phyloP scores from a whole-genome alignment of 75 land plant genomes.

The Selaginella moellendorffii region DNA sequence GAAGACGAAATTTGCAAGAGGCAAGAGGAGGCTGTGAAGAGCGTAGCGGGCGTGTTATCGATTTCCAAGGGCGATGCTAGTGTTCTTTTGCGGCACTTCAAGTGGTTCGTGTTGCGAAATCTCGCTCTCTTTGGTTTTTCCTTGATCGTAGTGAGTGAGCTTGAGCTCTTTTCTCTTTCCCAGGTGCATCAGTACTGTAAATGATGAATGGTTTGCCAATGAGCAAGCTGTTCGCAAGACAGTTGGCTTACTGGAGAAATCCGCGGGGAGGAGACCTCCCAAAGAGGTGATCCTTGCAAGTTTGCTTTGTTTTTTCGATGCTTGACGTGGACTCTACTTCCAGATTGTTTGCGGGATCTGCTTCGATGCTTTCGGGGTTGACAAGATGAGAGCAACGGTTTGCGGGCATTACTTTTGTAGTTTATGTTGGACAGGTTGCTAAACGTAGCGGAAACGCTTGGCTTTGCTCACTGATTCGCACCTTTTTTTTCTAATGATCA shows the following conservation, averaged over 20 bases:
- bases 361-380: conserved; percentile 30
- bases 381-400: conserved; percentile 28
- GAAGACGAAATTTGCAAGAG: conserved; percentile 48
- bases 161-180: neutral
- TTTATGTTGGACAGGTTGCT: conserved; percentile 43
- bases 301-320: neutral
- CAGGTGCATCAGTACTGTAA: conserved; percentile 67
- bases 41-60: conserved; percentile 39
- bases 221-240: conserved; percentile 50
- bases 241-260: conserved; percentile 50
- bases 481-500: conserved; percentile 9
- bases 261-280: conserved; percentile 13
- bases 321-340: conserved; percentile 1
- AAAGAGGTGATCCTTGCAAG: conserved; percentile 21
- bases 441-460: neutral
- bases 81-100: conserved; percentile 52
- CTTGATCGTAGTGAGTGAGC: neutral
- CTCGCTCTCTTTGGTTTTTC: too few relatives aligned
- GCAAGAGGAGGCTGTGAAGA: conserved; percentile 45
- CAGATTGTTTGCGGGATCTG: conserved; percentile 56
- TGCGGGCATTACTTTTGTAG: conserved; percentile 49
- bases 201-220: conserved; percentile 84
- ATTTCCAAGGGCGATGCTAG: conserved; percentile 38
- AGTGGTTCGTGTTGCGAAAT: conserved; percentile 44
- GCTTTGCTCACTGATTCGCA: neutral